These are phyloP conservation scores for Escovopsis sp. DNA, from an alignment of 2,329 filamentous ascomycete genomes.

Conservation along the genomic window DNA sequence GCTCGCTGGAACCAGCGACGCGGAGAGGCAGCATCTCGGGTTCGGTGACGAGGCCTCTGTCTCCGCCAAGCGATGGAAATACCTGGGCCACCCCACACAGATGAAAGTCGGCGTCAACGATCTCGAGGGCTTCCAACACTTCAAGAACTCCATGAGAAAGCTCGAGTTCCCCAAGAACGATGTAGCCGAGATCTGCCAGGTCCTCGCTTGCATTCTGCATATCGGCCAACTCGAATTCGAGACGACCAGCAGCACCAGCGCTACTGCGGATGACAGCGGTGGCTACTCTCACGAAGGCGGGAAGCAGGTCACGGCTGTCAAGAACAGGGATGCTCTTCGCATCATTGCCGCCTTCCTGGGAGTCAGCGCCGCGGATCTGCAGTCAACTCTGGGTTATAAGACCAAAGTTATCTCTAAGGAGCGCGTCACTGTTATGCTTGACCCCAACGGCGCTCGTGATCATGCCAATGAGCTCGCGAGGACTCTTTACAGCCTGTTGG, in stretches of 20 bases:
- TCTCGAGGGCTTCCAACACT: conserved; percentile 86
- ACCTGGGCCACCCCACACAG: conserved; percentile 89
- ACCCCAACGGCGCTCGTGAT: conserved; percentile 73
- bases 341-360: conserved; percentile 92
- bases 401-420: conserved; percentile 94
- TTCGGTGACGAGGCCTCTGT: conserved; percentile 37
- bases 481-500: conserved; percentile 83
- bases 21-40: conserved; percentile 75
- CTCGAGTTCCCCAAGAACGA: conserved; percentile 86
- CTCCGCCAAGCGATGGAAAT: conserved; percentile 76
- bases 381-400: conserved; percentile 84
- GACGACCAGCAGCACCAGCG: conserved; percentile 64
- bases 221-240: conserved; percentile 94
- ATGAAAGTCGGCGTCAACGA: conserved; percentile 96
- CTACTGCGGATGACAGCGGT: conserved; percentile 76
- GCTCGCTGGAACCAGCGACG: conserved; percentile 75
- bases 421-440: conserved; percentile 96
- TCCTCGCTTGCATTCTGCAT: conserved; percentile 87
- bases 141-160: conserved; percentile 89
- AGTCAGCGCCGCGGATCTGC: conserved; percentile 64
- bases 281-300: conserved; percentile 93
- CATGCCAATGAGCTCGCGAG: conserved; percentile 91
- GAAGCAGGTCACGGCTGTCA: conserved; percentile 71
- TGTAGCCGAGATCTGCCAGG: conserved; percentile 93
- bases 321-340: conserved; percentile 78